Evolutionary conservation across 768 basidiomycete genomes (phyloP).

Genomic region (Kwoniella heveanensis): DNA sequence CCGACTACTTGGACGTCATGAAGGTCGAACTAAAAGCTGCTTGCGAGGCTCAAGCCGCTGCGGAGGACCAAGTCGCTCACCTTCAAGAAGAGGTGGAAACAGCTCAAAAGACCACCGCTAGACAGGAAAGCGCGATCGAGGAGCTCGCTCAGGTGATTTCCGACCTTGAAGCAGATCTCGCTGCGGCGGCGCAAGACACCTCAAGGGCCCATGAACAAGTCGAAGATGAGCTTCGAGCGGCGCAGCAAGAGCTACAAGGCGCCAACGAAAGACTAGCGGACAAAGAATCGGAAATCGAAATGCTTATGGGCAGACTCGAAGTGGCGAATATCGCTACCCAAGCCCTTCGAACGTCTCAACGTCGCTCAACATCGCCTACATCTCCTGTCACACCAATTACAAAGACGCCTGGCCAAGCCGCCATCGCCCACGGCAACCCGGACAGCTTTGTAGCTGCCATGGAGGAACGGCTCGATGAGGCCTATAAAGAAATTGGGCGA

Average conservation of each 20-base stretch:
- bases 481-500: slow-evolving; percentile 46
- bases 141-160: slow-evolving; percentile 18
- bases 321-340: slow-evolving; percentile 22
- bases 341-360: slow-evolving; percentile 21
- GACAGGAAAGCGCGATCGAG: slow-evolving; percentile 31
- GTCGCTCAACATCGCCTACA: slow-evolving; percentile 14
- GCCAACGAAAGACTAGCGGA: slow-evolving; percentile 22
- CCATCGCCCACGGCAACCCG: neutral
- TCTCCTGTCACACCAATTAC: slow-evolving; percentile 1
- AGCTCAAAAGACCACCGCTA: slow-evolving; percentile 5
- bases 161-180: slow-evolving; percentile 23
- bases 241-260: slow-evolving; percentile 25
- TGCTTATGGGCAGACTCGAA: slow-evolving; percentile 28
- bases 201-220: neutral
- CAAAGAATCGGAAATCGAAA: slow-evolving; percentile 41
- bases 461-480: slow-evolving; percentile 46
- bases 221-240: slow-evolving; percentile 20
- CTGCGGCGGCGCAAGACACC: slow-evolving; percentile 2
- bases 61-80: slow-evolving; percentile 11
- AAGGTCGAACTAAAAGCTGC: slow-evolving; percentile 17
- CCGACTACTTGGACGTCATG: slow-evolving; percentile 4
- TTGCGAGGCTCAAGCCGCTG: slow-evolving; percentile 10
- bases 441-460: slow-evolving; percentile 37
- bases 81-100: slow-evolving; percentile 13
- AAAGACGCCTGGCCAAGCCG: slow-evolving; percentile 1